Evolutionary conservation across 495 filamentous ascomycete species (phyloP).

Genomic region (Penicillium ucsense): DNA sequence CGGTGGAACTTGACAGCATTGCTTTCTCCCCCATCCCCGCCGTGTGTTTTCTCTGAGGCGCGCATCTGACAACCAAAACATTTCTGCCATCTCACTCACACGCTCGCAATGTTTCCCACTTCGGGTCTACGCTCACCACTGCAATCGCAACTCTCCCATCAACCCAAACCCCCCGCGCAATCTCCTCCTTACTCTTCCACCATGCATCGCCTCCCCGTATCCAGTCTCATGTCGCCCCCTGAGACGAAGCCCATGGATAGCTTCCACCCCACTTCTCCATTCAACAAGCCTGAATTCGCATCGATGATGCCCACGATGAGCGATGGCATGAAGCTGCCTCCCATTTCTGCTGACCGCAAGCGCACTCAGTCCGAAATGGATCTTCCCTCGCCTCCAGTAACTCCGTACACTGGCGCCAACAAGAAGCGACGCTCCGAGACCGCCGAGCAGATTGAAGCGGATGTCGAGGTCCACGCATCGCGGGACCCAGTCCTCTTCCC

Average conservation of each 20-base stretch:
- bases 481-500: conserved; percentile 57
- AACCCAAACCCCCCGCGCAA: not conserved
- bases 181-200: conserved; percentile 13
- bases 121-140: conserved; percentile 1
- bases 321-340: conserved; percentile 39
- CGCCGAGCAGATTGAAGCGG: conserved; percentile 31
- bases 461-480: conserved; percentile 20
- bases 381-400: conserved; percentile 63
- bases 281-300: conserved; percentile 14
- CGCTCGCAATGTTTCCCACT: not conserved
- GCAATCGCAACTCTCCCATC: not conserved
- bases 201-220: conserved; percentile 44
- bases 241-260: conserved; percentile 53
- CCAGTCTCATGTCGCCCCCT: conserved; percentile 69
- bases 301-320: conserved; percentile 15
- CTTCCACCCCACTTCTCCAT: conserved; percentile 39
- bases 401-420: conserved; percentile 48
- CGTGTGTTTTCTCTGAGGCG: too few species aligned
- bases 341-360: conserved; percentile 40
- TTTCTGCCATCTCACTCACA: too few species aligned
- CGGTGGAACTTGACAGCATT: too few species aligned
- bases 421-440: conserved; percentile 36
- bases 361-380: conserved; percentile 41
- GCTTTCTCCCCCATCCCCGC: too few species aligned
- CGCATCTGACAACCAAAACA: too few species aligned